These are phyloP conservation scores for Elongisporangium anandrum DNA, from an alignment of 352 stramenopile genomes.

Conservation along the genomic window DNA sequence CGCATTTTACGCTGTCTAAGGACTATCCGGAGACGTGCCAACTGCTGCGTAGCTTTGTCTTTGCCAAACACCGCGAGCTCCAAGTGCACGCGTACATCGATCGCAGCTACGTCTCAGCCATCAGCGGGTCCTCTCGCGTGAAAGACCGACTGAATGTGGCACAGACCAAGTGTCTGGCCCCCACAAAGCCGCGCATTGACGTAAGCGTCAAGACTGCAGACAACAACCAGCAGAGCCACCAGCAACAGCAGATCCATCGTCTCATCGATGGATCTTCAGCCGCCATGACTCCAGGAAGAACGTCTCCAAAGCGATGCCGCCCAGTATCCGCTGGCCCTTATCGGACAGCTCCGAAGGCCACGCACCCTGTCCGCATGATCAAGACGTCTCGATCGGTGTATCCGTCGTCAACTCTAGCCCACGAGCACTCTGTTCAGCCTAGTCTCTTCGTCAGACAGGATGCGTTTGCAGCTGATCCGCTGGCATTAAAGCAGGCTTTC, in stretches of 20 bases:
- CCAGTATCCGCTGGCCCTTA: conserved; percentile 58
- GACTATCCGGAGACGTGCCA: conserved; percentile 52
- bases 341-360: conserved; percentile 27
- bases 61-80: conserved; percentile 56
- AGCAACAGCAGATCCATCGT: conserved; percentile 12
- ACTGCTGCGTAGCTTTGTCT: conserved; percentile 53
- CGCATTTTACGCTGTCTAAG: conserved; percentile 50
- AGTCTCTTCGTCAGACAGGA: not conserved
- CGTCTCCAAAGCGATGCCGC: conserved; percentile 60
- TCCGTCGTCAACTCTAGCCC: conserved; percentile 14
- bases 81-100: conserved; percentile 70
- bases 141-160: conserved; percentile 41
- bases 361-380: conserved; percentile 26
- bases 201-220: not conserved
- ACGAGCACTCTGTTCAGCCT: not conserved
- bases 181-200: not conserved
- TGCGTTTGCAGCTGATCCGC: not conserved
- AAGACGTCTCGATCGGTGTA: conserved; percentile 56
- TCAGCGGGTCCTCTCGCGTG: conserved; percentile 48
- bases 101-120: conserved; percentile 62
- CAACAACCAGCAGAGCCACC: conserved; percentile 3
- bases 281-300: conserved; percentile 30
- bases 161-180: conserved; percentile 33
- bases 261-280: conserved; percentile 11
- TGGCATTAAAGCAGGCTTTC: not conserved